These are phyloP conservation scores for Rhizomucor miehei DNA, from an alignment of 371 early-diverging fungal species.

Conservation along the genomic window DNA sequence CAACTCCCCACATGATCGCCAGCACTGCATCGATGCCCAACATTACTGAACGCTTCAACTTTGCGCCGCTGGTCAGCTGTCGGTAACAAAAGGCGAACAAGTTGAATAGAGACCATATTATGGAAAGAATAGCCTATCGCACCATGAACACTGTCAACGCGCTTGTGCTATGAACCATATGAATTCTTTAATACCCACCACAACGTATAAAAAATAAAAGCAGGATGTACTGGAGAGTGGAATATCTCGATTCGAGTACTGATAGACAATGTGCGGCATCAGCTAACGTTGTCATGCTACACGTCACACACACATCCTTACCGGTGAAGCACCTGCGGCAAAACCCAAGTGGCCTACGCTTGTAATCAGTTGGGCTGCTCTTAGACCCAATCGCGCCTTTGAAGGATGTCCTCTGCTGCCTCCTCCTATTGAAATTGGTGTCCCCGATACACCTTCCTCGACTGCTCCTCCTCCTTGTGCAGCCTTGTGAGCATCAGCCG, in stretches of 20 bases:
- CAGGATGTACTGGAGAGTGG: slow-evolving; percentile 30
- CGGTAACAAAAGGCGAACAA: slow-evolving; percentile 39
- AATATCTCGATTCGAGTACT: slow-evolving; percentile 27
- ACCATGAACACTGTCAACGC: background rate
- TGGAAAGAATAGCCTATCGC: slow-evolving; percentile 40
- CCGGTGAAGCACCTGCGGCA: slow-evolving; percentile 47
- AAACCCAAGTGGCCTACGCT: slow-evolving; percentile 42
- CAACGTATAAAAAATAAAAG: slow-evolving; percentile 41
- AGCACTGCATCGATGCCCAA: slow-evolving; percentile 44
- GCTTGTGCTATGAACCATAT: background rate
- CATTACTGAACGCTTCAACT: slow-evolving; percentile 43
- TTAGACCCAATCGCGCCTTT: slow-evolving; percentile 23
- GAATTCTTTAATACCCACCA: slow-evolving; percentile 31
- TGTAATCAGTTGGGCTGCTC: slow-evolving; percentile 28
- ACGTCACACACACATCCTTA: slow-evolving; percentile 15
- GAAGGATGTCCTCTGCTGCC: slow-evolving; percentile 11
- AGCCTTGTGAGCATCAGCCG: background rate
- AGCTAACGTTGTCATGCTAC: background rate
- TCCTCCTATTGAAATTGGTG: too few relatives aligned
- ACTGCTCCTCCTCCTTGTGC: background rate
- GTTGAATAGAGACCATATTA: slow-evolving; percentile 39
- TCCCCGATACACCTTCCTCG: background rate
- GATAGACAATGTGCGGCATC: background rate
- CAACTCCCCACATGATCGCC: slow-evolving; percentile 49
- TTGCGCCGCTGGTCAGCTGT: slow-evolving; percentile 30